Evolutionary conservation across 2,329 filamentous ascomycete genomes (phyloP).

Genomic region (Microdochium trichocladiopsis): DNA sequence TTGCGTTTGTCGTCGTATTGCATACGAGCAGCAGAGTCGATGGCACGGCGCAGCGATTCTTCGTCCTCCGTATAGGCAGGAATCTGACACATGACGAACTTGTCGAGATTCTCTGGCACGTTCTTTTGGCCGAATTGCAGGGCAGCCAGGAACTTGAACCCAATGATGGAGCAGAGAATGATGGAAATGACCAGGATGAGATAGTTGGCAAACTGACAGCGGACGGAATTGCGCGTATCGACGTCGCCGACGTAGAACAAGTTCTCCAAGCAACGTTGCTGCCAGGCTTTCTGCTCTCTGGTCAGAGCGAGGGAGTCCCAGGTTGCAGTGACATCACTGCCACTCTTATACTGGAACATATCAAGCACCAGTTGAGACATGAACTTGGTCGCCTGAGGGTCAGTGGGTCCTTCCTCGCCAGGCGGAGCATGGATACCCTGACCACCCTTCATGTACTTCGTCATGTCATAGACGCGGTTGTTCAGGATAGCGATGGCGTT

Average conservation of each 20-base stretch:
- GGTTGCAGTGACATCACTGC: slow-evolving; percentile 73
- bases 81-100: slow-evolving; percentile 97
- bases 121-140: slow-evolving; percentile 91
- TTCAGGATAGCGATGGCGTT: slow-evolving; percentile 73
- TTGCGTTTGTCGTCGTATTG: slow-evolving; percentile 98
- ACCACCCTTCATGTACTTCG: slow-evolving; percentile 72
- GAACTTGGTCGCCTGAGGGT: slow-evolving; percentile 59
- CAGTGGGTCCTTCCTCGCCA: slow-evolving; percentile 38
- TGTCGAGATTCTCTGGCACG: slow-evolving; percentile 90
- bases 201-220: slow-evolving; percentile 84
- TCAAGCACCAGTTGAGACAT: slow-evolving; percentile 70
- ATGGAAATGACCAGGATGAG: slow-evolving; percentile 81
- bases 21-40: slow-evolving; percentile 93
- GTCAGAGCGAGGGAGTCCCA: slow-evolving; percentile 67
- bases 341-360: slow-evolving; percentile 70
- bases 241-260: slow-evolving; percentile 90
- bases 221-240: slow-evolving; percentile 80
- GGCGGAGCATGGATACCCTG: slow-evolving; percentile 52
- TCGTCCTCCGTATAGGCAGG: slow-evolving; percentile 98
- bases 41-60: slow-evolving; percentile 91
- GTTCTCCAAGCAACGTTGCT: slow-evolving; percentile 83
- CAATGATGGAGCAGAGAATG: slow-evolving; percentile 72
- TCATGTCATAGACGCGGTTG: slow-evolving; percentile 80
- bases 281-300: slow-evolving; percentile 49
- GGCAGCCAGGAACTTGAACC: slow-evolving; percentile 94